Conservation (phyloP, 2,329 filamentous ascomycete species). For the Ophiostoma ips region DNA sequence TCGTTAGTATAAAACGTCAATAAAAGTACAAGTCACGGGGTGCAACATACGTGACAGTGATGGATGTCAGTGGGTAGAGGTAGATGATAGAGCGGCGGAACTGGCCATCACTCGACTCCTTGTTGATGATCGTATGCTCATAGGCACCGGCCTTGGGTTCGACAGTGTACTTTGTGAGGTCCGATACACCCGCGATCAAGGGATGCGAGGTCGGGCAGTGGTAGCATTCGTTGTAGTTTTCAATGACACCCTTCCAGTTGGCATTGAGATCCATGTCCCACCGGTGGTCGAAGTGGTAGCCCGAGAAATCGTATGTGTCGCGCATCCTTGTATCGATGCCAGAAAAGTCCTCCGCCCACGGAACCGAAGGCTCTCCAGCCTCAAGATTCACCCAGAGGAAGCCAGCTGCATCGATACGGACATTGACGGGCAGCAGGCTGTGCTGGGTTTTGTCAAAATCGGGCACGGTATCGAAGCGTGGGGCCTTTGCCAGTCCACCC, state of each 20-base stretch:
- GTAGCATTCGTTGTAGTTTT: slow-evolving; percentile 37
- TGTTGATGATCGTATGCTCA: slow-evolving; percentile 11
- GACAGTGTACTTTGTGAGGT: slow-evolving; percentile 30
- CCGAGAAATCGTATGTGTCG: slow-evolving; percentile 15
- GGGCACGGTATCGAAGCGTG: slow-evolving; percentile 25
- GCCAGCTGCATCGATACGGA: slow-evolving; percentile 23
- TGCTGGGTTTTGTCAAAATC: slow-evolving; percentile 27
- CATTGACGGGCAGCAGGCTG: slow-evolving; percentile 31
- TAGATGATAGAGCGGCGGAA: slow-evolving; percentile 22
- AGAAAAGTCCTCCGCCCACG: slow-evolving; percentile 27
- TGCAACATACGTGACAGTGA: slow-evolving; percentile 25
- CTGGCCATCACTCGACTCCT: slow-evolving; percentile 6
- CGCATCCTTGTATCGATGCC: slow-evolving; percentile 1
- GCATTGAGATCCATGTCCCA: slow-evolving; percentile 22
- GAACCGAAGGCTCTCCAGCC: slow-evolving; percentile 22
- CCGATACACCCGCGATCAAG: slow-evolving; percentile 28
- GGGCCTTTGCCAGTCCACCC: slow-evolving; percentile 29
- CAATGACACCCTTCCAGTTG: slow-evolving; percentile 28
- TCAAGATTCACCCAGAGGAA: slow-evolving; percentile 23
- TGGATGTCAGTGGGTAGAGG: slow-evolving; percentile 26
- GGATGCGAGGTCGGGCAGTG: slow-evolving; percentile 36
- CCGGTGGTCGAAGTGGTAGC: slow-evolving; percentile 15
- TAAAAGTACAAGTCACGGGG: not conserved
- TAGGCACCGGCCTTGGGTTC: slow-evolving; percentile 17
- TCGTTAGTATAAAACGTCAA: not conserved